Evolutionary conservation across 1,284 basidiomycete genomes (phyloP).

Genomic region (Ceratobasidium sp.): DNA sequence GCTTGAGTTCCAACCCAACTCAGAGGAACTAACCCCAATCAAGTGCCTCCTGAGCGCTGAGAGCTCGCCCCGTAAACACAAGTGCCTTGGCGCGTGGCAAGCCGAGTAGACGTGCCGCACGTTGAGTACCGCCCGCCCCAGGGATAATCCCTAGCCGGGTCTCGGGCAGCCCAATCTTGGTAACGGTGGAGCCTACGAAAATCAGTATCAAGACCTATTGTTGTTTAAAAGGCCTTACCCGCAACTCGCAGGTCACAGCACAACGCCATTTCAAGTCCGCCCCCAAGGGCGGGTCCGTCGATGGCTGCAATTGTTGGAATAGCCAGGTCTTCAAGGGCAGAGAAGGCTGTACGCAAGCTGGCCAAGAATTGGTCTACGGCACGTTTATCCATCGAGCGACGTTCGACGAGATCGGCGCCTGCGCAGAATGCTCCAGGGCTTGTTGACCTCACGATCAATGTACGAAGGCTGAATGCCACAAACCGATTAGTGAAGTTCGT

Average conservation of each 20-base stretch:
- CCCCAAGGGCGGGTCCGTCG: conserved; percentile 92
- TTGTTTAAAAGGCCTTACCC: conserved; percentile 59
- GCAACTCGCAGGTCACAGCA: conserved; percentile 91
- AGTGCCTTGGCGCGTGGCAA: conserved; percentile 87
- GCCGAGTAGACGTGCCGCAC: conserved; percentile 84
- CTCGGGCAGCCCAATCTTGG: conserved; percentile 86
- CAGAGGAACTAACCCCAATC: conserved; percentile 70
- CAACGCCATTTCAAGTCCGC: conserved; percentile 87
- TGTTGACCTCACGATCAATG: conserved; percentile 82
- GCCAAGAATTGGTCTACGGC: conserved; percentile 84
- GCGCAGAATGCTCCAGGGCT: conserved; percentile 86
- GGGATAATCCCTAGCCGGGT: conserved; percentile 92
- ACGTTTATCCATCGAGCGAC: conserved; percentile 78
- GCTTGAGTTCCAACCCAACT: not conserved
- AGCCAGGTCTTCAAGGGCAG: conserved; percentile 79
- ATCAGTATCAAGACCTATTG: not conserved
- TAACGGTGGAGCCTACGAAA: conserved; percentile 64
- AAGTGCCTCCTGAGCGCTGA: conserved; percentile 75
- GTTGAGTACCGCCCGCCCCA: conserved; percentile 93
- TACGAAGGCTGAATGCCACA: conserved; percentile 66
- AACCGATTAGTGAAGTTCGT: not conserved
- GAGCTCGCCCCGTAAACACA: conserved; percentile 78
- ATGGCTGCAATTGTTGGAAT: conserved; percentile 93
- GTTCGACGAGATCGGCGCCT: conserved; percentile 90
- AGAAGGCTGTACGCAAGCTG: conserved; percentile 77